Base-by-base conservation (phyloP, 768 basidiomycete genomes). In the Tephrocybe sp. region DNA sequence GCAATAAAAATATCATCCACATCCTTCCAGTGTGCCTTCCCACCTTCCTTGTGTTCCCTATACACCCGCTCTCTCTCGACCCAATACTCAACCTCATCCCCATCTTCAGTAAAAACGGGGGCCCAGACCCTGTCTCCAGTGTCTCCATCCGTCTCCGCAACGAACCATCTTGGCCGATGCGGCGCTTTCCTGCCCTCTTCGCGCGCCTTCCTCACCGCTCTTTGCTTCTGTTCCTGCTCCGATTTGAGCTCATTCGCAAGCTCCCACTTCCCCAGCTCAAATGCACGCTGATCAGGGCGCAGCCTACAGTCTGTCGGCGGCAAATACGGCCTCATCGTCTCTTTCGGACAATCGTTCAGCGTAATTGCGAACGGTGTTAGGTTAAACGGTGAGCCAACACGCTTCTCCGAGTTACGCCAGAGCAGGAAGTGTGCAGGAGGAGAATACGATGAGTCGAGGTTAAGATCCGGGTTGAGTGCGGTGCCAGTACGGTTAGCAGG, bases 361-460 rank as follows among this genome's bases (percentile, higher is more conserved):
- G 92, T 92, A 55, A 97, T 82, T 1, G 96, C 94, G 64, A 87
- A 98, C 0, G 94, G 95, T 0, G 95, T 96, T 17, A 98, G 79
- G 68, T 97, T 97, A 76, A 98, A 98, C 0, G 95, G 96, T 10
- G 87, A 84, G 0, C 76, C 77, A 1, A 75, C 71, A 0, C 76
- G 76, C 63, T 97, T 97, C 49, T 84, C 82, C 17, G 92, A 92
- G 69, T 98, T 98, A 53, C 90, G 78, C 95, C 95, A 98, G 2
- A 98, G 78, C 0, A 96, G 76, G 52, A 94, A 78, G 66, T 89
- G 57, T 11, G 51, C 39, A 3, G 45, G 45, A 4, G 33, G 2
- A 23, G 42, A 40, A 9, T 48, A 47, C 5, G 46, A 19, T 4
- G 53, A 39, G 5, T 72, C 69, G 3, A 72, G 67, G 12, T 72